Base-by-base conservation (phyloP, 495 filamentous ascomycete genomes). In the Aspergillus taichungensis region DNA sequence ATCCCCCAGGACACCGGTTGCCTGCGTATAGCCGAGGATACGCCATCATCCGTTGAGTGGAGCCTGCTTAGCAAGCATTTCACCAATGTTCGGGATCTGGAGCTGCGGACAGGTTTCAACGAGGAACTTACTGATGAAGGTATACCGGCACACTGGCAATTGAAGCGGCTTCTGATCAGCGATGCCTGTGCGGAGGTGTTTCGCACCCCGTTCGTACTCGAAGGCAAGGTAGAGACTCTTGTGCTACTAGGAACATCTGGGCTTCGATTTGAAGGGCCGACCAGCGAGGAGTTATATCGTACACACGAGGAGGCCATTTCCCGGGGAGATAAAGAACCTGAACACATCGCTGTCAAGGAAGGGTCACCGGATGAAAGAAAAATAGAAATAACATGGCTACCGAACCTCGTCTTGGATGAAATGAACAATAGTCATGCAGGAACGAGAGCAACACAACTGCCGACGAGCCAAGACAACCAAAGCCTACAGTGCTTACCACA, bases 111-210 rank as follows among this genome's bases (percentile, higher is more conserved):
- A n/a, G 55, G 55, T 0, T 54, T 44, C 30, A 42, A 57, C n/a
- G 60, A 60, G 42, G 35, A 56, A 0, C 45, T 61, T 1, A 59
- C 57, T 27, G 57, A 63, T 18, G 40, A 40, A 28, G 31, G 51
- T 4, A 44, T 63, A 13, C 60, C 60, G 8, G 18, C 40, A 9
- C 60, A 63, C 27, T 61, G 60, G 60, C 53, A 53, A 5, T 30
- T 61, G 0, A 32, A 52, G 13, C 50, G 50, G 8, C 44, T 59
- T 10, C 4, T 36, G 10, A 8, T 63, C 4, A 35, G 34, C 6
- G 29, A 14, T 7, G 51, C 51, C 2, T 48, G 43, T 10, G 44
- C 32, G 10, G 53, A 55, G 11, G 34, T 57, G 3, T 14, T 55
- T 27, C 43, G 38, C n/a, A 57, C 30, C 11, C 55, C 55, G 0